phyloP scores from a whole-genome alignment of 2,329 filamentous ascomycete species.

The Claviceps sp. region DNA sequence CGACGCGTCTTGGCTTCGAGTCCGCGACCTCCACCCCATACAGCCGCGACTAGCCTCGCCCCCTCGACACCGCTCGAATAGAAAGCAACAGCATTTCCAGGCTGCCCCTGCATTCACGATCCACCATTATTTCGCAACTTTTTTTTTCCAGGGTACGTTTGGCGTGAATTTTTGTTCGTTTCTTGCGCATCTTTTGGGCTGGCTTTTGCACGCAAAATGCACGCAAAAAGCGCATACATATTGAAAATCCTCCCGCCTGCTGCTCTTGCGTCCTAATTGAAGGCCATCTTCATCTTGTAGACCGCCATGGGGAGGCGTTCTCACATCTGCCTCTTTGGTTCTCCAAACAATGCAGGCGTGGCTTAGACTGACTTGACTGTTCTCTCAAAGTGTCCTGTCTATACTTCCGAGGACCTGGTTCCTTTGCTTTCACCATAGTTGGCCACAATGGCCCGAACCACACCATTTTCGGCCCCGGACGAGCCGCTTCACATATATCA shows the following conservation, averaged over 20 bases:
- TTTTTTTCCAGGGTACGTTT: conserved; percentile 1
- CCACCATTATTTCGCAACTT: conserved; percentile 3
- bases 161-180: background rate
- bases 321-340: background rate
- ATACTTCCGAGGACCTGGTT: background rate
- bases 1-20: conserved; percentile 4
- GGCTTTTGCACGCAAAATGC: background rate
- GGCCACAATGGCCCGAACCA: conserved; percentile 41
- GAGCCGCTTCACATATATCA: conserved; percentile 40
- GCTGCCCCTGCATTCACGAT: conserved; percentile 3
- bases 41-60: background rate
- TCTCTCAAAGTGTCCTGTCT: background rate
- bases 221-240: no score
- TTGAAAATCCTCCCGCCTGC: background rate
- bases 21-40: conserved; percentile 2
- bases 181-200: background rate
- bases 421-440: conserved; percentile 6
- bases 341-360: background rate
- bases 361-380: background rate
- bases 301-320: background rate
- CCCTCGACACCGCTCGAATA: background rate
- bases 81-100: background rate
- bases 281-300: background rate
- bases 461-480: conserved; percentile 30
- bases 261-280: background rate